These are phyloP conservation scores for Eucalyptus camaldulensis DNA, from an alignment of 345 rosid genomes.

Conservation along the genomic window DNA sequence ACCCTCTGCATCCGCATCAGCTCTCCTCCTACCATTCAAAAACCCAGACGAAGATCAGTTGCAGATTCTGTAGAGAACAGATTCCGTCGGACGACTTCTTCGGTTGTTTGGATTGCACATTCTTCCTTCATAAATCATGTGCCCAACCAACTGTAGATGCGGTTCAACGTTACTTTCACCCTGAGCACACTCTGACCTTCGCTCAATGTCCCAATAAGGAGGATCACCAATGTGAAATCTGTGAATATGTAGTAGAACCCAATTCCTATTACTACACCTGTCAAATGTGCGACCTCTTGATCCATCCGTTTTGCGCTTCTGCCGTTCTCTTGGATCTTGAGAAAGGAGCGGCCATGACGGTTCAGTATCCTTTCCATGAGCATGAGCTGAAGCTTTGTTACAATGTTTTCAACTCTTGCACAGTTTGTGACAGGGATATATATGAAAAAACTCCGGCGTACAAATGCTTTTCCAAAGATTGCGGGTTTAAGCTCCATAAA, in stretches of 20 bases:
- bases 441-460: accelerated
- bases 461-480: background rate
- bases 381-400: background rate
- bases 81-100: background rate
- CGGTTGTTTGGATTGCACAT: background rate
- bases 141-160: background rate
- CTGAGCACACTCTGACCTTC: background rate
- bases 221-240: accelerated
- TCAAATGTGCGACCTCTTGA: background rate
- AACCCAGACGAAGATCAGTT: accelerated
- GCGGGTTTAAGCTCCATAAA: accelerated
- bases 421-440: accelerated
- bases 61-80: accelerated
- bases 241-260: accelerated
- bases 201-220: accelerated
- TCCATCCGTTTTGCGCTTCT: background rate
- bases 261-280: background rate
- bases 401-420: too few relatives aligned
- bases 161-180: background rate
- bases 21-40: background rate
- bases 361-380: background rate
- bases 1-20: background rate
- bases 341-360: background rate
- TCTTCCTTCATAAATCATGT: background rate
- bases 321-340: background rate